Percentiles rank a stretch among this genome's conserved stretches.
Evolutionary conservation across 2,329 filamentous ascomycete species (phyloP).

Genomic region (Emergomyces orientalis): DNA sequence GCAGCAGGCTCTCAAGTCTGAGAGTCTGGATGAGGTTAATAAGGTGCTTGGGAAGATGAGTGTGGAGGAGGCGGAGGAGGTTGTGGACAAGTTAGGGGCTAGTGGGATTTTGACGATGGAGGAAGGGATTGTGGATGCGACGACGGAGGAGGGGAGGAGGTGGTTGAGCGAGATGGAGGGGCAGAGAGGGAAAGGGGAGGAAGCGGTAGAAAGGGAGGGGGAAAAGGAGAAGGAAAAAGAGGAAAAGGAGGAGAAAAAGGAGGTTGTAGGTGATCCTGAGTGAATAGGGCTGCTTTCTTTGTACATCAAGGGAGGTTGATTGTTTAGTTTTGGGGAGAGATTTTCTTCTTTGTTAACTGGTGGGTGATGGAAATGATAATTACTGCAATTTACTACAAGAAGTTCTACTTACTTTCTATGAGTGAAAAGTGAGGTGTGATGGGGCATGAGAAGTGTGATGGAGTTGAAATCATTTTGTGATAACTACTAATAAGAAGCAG

Average conservation of each 20-base stretch:
- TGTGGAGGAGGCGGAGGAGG: slow-evolving; percentile 75
- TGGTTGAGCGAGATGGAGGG: slow-evolving; percentile 67
- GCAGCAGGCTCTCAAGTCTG: slow-evolving; percentile 73
- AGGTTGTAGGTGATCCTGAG: slow-evolving; percentile 29
- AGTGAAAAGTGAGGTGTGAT: no score
- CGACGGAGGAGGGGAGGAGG: slow-evolving; percentile 73
- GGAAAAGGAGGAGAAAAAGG: slow-evolving; percentile 28
- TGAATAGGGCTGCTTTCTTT: slow-evolving; percentile 14
- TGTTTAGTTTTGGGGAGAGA: neutral
- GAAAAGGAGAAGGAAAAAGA: slow-evolving; percentile 60
- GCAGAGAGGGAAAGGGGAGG: slow-evolving; percentile 36
- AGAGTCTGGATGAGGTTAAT: slow-evolving; percentile 81
- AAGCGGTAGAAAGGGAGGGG: slow-evolving; percentile 69
- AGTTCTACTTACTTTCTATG: neutral
- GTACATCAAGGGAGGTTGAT: neutral
- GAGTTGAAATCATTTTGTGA: no score
- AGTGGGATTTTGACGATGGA: slow-evolving; percentile 86
- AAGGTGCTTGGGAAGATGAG: slow-evolving; percentile 81
- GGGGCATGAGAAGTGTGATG: no score
- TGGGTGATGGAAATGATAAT: slow-evolving; percentile 1
- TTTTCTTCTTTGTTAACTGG: neutral
- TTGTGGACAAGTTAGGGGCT: slow-evolving; percentile 70
- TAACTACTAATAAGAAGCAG: no score
- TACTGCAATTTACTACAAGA: neutral
- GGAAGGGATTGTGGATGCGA: slow-evolving; percentile 89